These are phyloP conservation scores for Candida coleopterorum DNA, from an alignment of 805 yeast genomes.

Conservation along the genomic window DNA sequence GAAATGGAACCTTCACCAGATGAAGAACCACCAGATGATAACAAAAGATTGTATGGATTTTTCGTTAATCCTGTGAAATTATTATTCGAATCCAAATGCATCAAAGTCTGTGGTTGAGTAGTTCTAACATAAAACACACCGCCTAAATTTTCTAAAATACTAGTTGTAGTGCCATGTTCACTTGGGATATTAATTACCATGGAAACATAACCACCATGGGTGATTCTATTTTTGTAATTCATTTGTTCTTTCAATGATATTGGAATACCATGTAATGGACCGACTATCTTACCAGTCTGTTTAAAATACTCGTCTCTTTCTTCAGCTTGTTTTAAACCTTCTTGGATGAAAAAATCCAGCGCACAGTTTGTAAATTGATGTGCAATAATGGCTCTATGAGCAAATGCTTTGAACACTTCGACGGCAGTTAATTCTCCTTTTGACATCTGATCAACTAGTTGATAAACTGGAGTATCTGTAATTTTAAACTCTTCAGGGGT, in stretches of 20 bases:
- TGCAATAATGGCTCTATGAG: constrained; percentile 37
- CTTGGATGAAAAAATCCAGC: constrained; percentile 45
- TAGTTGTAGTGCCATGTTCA: constrained; percentile 28
- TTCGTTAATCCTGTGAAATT: constrained; percentile 34
- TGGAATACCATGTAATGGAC: constrained; percentile 68
- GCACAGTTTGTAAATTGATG: constrained; percentile 45
- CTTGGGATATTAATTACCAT: constrained; percentile 24
- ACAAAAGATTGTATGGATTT: constrained; percentile 34
- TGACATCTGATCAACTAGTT: constrained; percentile 26
- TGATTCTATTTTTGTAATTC: constrained; percentile 27
- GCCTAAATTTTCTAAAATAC: constrained; percentile 35
- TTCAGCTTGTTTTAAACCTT: constrained; percentile 55
- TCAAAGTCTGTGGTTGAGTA: constrained; percentile 41
- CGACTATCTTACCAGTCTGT: constrained; percentile 45
- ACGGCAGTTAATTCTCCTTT: constrained; percentile 31
- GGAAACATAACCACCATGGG: constrained; percentile 40
- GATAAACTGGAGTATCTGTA: constrained; percentile 31
- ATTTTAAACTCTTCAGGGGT: constrained; percentile 31
- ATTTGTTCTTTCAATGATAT: constrained; percentile 55
- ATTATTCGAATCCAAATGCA: constrained; percentile 41
- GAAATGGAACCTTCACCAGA: constrained; percentile 43
- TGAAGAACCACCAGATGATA: constrained; percentile 41
- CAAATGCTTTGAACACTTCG: constrained; percentile 38
- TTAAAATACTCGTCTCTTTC: constrained; percentile 47
- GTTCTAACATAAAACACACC: constrained; percentile 43